phyloP scores from a whole-genome alignment of 805 yeast species.

The Saccharomycopsis sp. region DNA sequence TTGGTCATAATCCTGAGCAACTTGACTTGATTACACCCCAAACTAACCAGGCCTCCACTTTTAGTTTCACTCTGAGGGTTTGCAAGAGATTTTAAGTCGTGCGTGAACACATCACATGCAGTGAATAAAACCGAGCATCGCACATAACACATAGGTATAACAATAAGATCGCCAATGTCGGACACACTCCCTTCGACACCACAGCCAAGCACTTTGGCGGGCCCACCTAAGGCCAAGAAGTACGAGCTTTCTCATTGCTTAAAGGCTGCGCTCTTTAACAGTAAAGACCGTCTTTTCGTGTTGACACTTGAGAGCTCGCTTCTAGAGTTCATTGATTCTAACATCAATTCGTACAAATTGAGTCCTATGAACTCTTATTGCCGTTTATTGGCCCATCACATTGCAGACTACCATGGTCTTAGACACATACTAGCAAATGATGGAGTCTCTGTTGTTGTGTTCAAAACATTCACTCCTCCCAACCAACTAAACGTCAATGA shows the following conservation, averaged over 20 bases:
- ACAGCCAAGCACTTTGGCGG: constrained; percentile 11
- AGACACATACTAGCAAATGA: constrained; percentile 51
- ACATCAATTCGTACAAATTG: constrained; percentile 37
- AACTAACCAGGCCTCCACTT: background rate
- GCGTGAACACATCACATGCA: background rate
- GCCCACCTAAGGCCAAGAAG: background rate
- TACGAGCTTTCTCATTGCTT: constrained; percentile 29
- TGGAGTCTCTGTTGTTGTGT: constrained; percentile 40
- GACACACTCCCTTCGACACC: constrained; percentile 5
- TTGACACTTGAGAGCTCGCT: constrained; percentile 43
- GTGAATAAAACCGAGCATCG: background rate
- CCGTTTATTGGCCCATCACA: constrained; percentile 59
- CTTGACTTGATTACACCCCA: background rate
- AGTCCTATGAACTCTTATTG: constrained; percentile 62
- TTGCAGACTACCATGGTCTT: constrained; percentile 59
- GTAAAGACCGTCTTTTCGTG: constrained; percentile 44
- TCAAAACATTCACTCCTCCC: constrained; percentile 28
- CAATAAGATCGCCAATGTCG: background rate
- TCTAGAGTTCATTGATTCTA: constrained; percentile 36
- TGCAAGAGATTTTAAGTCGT: background rate
- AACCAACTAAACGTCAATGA: constrained; percentile 21
- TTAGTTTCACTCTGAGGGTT: background rate
- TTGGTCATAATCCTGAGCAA: background rate
- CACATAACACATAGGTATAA: background rate
- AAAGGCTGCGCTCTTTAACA: constrained; percentile 35